A percentile compares a stretch with the other conserved stretches of the same genome.
Evolutionary conservation across 805 yeast genomes (phyloP).

Genomic region (Danielia reshetovae): DNA sequence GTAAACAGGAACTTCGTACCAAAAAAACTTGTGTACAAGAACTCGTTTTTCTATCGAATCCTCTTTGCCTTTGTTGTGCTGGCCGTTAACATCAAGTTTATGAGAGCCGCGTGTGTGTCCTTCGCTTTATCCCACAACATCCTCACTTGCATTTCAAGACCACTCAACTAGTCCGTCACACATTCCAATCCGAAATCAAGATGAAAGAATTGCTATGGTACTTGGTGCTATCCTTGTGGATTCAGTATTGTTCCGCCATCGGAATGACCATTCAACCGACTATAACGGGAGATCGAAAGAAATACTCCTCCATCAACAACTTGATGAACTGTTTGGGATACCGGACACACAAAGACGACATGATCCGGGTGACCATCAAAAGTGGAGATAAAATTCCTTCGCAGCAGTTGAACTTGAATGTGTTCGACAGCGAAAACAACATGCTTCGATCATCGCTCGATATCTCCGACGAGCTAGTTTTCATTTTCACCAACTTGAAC

Average conservation of each 20-base stretch:
- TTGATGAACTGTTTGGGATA: conserved; percentile 35
- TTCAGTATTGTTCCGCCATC: conserved; percentile 13
- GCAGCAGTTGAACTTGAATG: conserved; percentile 33
- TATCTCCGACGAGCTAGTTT: conserved; percentile 24
- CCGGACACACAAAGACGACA: conserved; percentile 33
- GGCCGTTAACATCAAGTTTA: no score
- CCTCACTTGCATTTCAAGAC: neutral
- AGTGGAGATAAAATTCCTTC: conserved; percentile 29
- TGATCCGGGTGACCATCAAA: conserved; percentile 29
- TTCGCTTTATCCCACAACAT: neutral
- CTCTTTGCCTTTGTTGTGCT: no score
- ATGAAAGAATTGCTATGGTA: neutral
- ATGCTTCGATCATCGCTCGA: conserved; percentile 29
- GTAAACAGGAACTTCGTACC: conserved; percentile 1
- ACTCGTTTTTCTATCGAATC: no score
- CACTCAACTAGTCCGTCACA: no score
- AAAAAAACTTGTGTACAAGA: no score
- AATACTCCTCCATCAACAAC: conserved; percentile 27
- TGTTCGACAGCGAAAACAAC: conserved; percentile 37
- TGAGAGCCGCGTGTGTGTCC: no score
- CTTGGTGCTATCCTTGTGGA: neutral
- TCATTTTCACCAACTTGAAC: conserved; percentile 37
- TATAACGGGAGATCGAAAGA: conserved; percentile 25
- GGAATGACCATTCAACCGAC: conserved; percentile 36
- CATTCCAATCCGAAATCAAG: no score